Evolutionary conservation across 1,139 yeast genomes (phyloP), one percentile per base, ranked within the genome.

Genomic region (Magnusiomyces paraingens): DNA sequence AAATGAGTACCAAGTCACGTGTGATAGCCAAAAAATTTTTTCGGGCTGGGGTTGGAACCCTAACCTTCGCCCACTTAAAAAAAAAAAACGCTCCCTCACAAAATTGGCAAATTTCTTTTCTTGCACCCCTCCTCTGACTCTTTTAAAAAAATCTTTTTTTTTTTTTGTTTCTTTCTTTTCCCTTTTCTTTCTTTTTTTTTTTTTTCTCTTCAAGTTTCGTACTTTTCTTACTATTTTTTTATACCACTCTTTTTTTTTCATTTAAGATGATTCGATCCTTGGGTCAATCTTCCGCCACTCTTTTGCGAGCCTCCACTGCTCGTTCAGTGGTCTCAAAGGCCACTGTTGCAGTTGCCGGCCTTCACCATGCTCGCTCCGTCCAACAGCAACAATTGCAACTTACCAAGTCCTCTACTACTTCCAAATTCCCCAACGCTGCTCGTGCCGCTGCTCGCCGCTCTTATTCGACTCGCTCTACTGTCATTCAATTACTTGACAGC

Each of bases 401-500:
- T 14, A 39, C 38, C 32, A 50, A 26, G 21, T 41, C 41, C n/a
- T 18, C 17, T 26, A 11, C 41, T 5, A 40, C 47, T 14, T 5
- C 53, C 5, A 15, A 29, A 29, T 15, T 15, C 51, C 22, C 32
- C 57, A 21, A 48, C 52, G 15, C 32, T 26, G 32, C 32, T 26
- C 32, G 32, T 26, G 32, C 8, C 8, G 8, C 8, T 26, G 32
- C 32, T 8, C 32, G 38, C 18, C 52, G 52, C 12, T 18, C n/a
- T 10, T 55, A 73, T 62, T 84, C 91, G 36, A 89, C 97, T 41
- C 78, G 96, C 72, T 88, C 96, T 18, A 93, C 99, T 0, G 98
- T 93, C 47, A 89, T 94, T 58, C 99, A 93, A 70, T 77, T 94
- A 55, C 76, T 93, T 68, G 94, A 91, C 75, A 93, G 91, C 69